A percentile compares a stretch with the other conserved stretches of the same genome.
These are phyloP conservation scores for Tylopilus sp. DNA, from an alignment of 768 basidiomycete genomes.

Conservation along the genomic window DNA sequence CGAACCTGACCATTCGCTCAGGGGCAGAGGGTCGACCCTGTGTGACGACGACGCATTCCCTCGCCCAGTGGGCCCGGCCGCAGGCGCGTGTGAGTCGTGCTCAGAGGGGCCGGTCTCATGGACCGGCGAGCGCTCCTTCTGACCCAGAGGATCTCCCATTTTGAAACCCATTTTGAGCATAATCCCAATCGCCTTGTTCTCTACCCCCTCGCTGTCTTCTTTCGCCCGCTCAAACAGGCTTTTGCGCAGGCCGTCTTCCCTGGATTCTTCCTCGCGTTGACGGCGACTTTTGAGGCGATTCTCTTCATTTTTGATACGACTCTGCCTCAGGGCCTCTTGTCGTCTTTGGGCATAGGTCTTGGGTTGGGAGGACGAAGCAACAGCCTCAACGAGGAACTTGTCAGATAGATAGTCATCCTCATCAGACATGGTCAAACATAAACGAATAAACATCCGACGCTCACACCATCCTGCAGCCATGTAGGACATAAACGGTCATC, in stretches of 20 bases:
- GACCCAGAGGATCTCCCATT: conserved; percentile 75
- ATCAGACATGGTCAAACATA: conserved; percentile 50
- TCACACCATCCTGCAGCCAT: neutral
- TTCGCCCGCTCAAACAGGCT: conserved; percentile 77
- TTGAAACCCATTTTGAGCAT: conserved; percentile 96
- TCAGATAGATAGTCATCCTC: conserved; percentile 87
- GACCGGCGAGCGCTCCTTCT: conserved; percentile 18
- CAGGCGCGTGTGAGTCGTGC: conserved; percentile 1
- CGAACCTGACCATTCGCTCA: conserved; percentile 82
- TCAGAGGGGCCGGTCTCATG: conserved; percentile 2
- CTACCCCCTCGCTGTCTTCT: conserved; percentile 46
- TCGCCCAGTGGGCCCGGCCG: conserved; percentile 3
- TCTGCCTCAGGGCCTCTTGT: conserved; percentile 55
- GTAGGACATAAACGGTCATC: conserved; percentile 25
- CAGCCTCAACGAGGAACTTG: conserved; percentile 64
- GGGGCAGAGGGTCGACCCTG: conserved; percentile 63
- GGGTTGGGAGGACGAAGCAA: conserved; percentile 34
- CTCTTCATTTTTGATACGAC: conserved; percentile 63
- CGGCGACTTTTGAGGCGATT: conserved; percentile 58
- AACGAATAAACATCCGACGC: conserved; percentile 21
- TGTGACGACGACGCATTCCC: conserved; percentile 31
- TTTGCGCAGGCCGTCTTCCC: conserved; percentile 74
- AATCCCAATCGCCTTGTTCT: conserved; percentile 80
- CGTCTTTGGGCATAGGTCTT: conserved; percentile 72
- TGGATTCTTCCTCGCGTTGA: conserved; percentile 69